These are phyloP conservation scores for Epichloe festucae DNA, from an alignment of 2,329 filamentous ascomycete genomes.

Conservation along the genomic window DNA sequence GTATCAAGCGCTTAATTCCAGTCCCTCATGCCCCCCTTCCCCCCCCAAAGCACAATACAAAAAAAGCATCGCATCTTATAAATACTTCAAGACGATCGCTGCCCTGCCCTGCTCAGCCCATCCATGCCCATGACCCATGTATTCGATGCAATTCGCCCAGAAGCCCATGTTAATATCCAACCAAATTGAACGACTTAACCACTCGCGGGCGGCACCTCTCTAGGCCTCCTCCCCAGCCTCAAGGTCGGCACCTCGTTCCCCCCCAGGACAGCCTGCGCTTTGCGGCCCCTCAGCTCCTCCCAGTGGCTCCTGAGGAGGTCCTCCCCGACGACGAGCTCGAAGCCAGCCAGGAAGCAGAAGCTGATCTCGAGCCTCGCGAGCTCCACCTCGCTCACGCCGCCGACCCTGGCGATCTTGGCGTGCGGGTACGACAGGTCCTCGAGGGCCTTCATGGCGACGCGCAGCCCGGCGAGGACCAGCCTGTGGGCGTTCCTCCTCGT, in stretches of 20 bases:
- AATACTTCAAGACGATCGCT: not conserved
- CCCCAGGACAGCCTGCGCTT: conserved; percentile 13
- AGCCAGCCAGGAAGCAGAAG: conserved; percentile 76
- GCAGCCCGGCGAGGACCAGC: conserved; percentile 66
- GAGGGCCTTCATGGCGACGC: conserved; percentile 88
- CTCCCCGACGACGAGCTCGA: conserved; percentile 52
- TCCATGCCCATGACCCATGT: too few species aligned
- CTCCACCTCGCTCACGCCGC: conserved; percentile 72
- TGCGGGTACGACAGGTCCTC: conserved; percentile 87
- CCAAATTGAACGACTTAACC: not conserved
- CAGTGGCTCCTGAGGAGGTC: conserved; percentile 21
- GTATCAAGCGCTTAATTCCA: not conserved
- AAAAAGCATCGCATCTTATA: not conserved
- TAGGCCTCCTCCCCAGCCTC: conserved; percentile 11
- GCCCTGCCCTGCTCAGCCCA: not conserved
- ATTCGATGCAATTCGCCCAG: too few species aligned
- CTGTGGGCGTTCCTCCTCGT: conserved; percentile 79
- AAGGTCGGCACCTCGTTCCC: conserved; percentile 17
- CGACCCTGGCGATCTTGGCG: conserved; percentile 70
- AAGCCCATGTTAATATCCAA: too few species aligned
- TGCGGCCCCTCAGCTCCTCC: conserved; percentile 18
- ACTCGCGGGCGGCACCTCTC: conserved; percentile 4
- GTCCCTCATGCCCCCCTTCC: not conserved
- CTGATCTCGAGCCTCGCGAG: conserved; percentile 78
- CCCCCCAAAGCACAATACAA: not conserved